Percentiles rank a stretch among this genome's conserved stretches.
phyloP scores from a whole-genome alignment of 768 basidiomycete genomes.

The Coprinopsis sp. region DNA sequence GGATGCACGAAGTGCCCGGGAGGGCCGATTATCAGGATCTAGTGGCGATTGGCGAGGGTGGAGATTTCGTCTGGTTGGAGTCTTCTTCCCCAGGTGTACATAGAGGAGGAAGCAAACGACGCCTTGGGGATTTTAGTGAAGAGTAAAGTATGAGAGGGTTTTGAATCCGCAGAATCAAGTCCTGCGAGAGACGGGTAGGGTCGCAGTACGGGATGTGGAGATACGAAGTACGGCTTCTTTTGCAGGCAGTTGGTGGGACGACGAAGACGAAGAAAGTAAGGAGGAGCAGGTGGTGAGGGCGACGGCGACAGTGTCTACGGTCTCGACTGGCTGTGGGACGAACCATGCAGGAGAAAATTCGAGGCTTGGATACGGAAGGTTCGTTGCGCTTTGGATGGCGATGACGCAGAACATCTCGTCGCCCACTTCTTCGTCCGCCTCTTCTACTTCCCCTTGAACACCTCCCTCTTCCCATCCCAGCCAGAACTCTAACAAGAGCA shows the following conservation, averaged over 20 bases:
- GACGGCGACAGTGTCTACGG: background rate
- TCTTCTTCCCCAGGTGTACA: no score
- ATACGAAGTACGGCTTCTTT: conserved; percentile 33
- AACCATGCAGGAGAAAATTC: no score
- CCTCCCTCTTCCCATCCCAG: conserved; percentile 22
- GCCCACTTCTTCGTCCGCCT: conserved; percentile 2
- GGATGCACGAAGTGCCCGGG: conserved; percentile 28
- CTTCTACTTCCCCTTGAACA: conserved; percentile 4
- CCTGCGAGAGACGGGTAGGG: no score
- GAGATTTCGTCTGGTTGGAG: conserved; percentile 1
- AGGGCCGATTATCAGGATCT: conserved; percentile 36
- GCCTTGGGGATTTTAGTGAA: conserved; percentile 56
- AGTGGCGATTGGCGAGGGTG: conserved; percentile 17
- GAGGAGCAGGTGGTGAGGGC: no score
- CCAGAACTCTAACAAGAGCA: conserved; percentile 27
- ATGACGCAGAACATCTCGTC: no score
- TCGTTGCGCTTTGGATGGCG: no score
- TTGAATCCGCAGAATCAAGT: conserved; percentile 54
- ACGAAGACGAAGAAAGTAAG: no score
- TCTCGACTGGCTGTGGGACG: no score
- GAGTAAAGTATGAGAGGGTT: conserved; percentile 56
- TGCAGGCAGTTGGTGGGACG: no score
- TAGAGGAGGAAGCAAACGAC: conserved; percentile 26
- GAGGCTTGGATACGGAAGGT: no score
- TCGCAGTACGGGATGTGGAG: no score